Evolutionary conservation across 805 yeast species (phyloP), one percentile per base, ranked within the genome.

Genomic region (Metschnikowia vanudenii): DNA sequence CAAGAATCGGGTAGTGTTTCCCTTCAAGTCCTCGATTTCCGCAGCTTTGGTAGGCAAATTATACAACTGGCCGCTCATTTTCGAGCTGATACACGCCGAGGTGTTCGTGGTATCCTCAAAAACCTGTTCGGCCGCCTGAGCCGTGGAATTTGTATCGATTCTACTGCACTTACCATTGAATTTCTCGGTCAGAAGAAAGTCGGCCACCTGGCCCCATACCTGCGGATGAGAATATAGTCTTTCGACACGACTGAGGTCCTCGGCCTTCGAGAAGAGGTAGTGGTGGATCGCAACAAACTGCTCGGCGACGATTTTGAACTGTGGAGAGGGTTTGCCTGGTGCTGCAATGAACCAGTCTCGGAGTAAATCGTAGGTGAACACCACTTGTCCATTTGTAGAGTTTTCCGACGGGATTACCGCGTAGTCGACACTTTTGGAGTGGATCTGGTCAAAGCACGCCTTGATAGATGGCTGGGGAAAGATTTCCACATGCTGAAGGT

Each of bases 301-400:
- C 55, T 89, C 96, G 0, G 81, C 92, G 3, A 85, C 74, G 2
- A 89, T 79, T 31, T 67, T 65, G 51, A 88, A 74, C 0, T 64
- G 58, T 1, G 54, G 54, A 33, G 41, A 8, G 11, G 47, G 12
- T 24, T 37, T 41, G 3, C 47, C 49, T 4, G 68, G 67, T 3
- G 14, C 14, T 12, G 48, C 31, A 20, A 76, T 60, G 47, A 74
- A 75, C 79, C 83, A 79, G 59, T 86, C 90, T 52, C 96, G 70
- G 26, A 92, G 69, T 12, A 90, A 69, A 60, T 90, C 96, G 62
- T 88, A 84, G 0, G 97, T 88, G 59, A 84, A 79, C 1, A 84
- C 86, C 6, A 94, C 99, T 54, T 85, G 91, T 0, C 99, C 99
- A 64, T 92, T 94, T 1, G 97, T 85, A 3, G 97, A 90, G 68